Evolutionary conservation across 1,139 yeast genomes (phyloP).

Genomic region (Debaryomycetaceae sp.): DNA sequence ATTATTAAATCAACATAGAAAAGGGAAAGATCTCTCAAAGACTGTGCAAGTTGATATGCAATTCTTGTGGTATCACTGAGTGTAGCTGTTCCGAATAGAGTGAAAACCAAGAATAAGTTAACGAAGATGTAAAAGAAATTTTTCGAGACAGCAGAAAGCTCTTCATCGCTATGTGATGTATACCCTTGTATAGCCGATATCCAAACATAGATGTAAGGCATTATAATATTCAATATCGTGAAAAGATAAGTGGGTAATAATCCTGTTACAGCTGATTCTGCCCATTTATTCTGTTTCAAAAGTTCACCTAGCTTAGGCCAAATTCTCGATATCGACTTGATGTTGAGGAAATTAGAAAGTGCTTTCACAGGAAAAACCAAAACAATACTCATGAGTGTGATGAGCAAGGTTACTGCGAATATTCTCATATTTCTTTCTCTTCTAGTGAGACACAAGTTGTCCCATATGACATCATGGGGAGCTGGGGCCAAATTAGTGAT

Average conservation of each 20-base stretch:
- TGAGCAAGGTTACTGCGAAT: constrained; percentile 59
- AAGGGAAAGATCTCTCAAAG: constrained; percentile 64
- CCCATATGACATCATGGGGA: constrained; percentile 84
- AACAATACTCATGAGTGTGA: constrained; percentile 60
- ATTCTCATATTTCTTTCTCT: constrained; percentile 54
- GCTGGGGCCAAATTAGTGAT: constrained; percentile 82
- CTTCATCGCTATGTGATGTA: constrained; percentile 77
- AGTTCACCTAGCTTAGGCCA: constrained; percentile 73
- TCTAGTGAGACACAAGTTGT: constrained; percentile 60
- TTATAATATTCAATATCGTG: constrained; percentile 64
- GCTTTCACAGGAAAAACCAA: constrained; percentile 73
- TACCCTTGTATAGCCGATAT: constrained; percentile 71
- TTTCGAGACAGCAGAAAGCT: constrained; percentile 71
- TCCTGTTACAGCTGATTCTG: constrained; percentile 69
- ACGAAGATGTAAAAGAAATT: constrained; percentile 83
- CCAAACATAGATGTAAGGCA: constrained; percentile 75
- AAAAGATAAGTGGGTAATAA: constrained; percentile 74
- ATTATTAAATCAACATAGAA: constrained; percentile 82
- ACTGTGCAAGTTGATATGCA: constrained; percentile 73
- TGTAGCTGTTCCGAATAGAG: constrained; percentile 75
- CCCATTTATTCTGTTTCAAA: constrained; percentile 53
- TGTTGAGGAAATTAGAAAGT: constrained; percentile 67
- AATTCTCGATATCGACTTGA: constrained; percentile 61
- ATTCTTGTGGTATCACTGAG: constrained; percentile 69
- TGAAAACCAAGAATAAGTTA: constrained; percentile 78